These are phyloP conservation scores for Lumnitzera littorea DNA, from an alignment of 345 rosid genomes.

Conservation along the genomic window DNA sequence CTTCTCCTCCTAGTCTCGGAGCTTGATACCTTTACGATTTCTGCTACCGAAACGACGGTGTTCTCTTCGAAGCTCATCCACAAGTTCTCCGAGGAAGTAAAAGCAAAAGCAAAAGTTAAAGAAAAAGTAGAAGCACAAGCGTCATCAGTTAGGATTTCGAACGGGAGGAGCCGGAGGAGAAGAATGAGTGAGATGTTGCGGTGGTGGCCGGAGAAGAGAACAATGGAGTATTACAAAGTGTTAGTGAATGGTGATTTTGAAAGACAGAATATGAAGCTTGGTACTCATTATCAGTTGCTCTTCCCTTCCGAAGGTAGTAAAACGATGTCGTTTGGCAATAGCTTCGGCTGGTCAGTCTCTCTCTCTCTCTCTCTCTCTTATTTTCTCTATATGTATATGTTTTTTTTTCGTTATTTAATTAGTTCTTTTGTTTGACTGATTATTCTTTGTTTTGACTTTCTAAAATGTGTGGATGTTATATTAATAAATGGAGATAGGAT, in stretches of 20 bases:
- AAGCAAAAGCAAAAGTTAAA: slow-evolving; percentile 14
- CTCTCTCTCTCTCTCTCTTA: neutral
- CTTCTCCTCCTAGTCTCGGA: neutral
- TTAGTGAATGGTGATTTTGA: slow-evolving; percentile 43
- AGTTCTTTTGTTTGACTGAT: neutral
- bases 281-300: slow-evolving; percentile 37
- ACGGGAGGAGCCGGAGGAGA: too few relatives aligned
- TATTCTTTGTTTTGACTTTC: neutral
- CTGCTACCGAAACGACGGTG: slow-evolving; percentile 8
- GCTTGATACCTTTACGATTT: slow-evolving; percentile 1
- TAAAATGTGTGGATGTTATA: too few relatives aligned
- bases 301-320: slow-evolving; percentile 81
- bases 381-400: too few relatives aligned
- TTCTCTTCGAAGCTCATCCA: slow-evolving; percentile 63
- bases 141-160: slow-evolving; percentile 1
- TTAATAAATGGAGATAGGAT: too few relatives aligned
- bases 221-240: slow-evolving; percentile 44
- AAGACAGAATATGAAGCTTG: slow-evolving; percentile 78
- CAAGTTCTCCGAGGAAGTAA: slow-evolving; percentile 71
- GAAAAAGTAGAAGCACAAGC: slow-evolving; percentile 5
- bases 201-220: slow-evolving; percentile 49
- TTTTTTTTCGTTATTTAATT: neutral
- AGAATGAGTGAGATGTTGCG: too few relatives aligned
- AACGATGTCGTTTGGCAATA: slow-evolving; percentile 57
- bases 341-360: slow-evolving; percentile 57